Evolutionary conservation across 2,329 filamentous ascomycete species (phyloP), one percentile per base, ranked within the genome.

Genomic region (Penicillium sp.): DNA sequence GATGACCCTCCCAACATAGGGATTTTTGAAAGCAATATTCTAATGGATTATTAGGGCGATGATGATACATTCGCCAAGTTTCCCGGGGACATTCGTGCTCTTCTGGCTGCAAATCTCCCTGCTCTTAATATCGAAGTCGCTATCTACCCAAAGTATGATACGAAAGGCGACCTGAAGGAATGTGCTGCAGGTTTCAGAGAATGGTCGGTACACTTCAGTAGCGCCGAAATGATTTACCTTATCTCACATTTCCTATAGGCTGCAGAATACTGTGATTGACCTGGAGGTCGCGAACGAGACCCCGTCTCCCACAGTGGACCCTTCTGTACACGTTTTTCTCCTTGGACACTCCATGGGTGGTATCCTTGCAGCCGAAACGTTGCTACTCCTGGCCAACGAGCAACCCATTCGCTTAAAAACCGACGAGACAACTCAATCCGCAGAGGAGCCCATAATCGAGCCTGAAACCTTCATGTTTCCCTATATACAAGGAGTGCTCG

Each of bases 241-340:
- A 37, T 30, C n/a, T 36, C 12, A 46, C 24, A 17, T 42, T 17
- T 1, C 20, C 26, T 48, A 7, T 34, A 91, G 88, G 90, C 84
- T 97, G 13, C 85, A 92, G 60, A 88, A 97, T 68, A 90, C 90
- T 64, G 90, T 97, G 63, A 97, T 97, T 63, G 94, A 97, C 71
- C 79, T 97, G 64, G 93, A 99, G 74, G 92, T 97, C 51, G 85
- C 82, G 23, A 88, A 89, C 61, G 80, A 81, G 39, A 93, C 91
- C 0, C 84, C 89, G 1, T 92, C 88, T 4, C 92, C 92, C 0
- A 96, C 90, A 0, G 82, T 96, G 57, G 90, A 95, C 55, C 91
- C 91, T 4, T 91, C 88, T 0, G 90, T 96, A 17, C 87, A 86
- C 65, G 88, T 89, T 23, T 81, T 96, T 40, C 82, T 97, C 13